Conservation (phyloP, 2,329 filamentous ascomycete species). For the Cladosporium sp. region DNA sequence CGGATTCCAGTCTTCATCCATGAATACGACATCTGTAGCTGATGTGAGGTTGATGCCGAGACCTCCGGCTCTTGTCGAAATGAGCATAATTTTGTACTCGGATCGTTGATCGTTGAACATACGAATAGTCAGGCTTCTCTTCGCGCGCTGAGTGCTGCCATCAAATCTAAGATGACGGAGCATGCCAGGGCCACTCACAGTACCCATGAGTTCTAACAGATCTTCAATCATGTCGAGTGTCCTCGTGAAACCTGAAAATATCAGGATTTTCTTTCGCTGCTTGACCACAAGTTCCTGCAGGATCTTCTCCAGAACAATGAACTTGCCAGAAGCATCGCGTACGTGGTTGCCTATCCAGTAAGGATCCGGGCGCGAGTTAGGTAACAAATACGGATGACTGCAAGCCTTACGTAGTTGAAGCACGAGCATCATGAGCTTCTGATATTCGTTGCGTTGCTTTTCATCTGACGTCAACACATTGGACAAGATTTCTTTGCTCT, state of each 20-base stretch:
- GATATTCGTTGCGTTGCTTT: slow-evolving; percentile 23
- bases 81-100: slow-evolving; percentile 50
- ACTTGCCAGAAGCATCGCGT: slow-evolving; percentile 52
- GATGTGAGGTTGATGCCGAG: slow-evolving; percentile 53
- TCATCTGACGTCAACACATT: slow-evolving; percentile 24
- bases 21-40: slow-evolving; percentile 53
- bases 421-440: slow-evolving; percentile 50
- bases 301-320: slow-evolving; percentile 52
- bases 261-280: slow-evolving; percentile 51
- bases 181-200: slow-evolving; percentile 28
- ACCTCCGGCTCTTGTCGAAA: slow-evolving; percentile 52
- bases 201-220: slow-evolving; percentile 43
- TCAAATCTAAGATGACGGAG: slow-evolving; percentile 51
- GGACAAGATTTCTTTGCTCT: slow-evolving; percentile 42
- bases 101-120: slow-evolving; percentile 47
- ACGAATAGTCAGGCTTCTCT: slow-evolving; percentile 50
- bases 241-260: slow-evolving; percentile 54
- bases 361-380: slow-evolving; percentile 42
- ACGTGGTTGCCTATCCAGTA: slow-evolving; percentile 46
- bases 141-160: slow-evolving; percentile 45
- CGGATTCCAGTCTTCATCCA: slow-evolving; percentile 55
- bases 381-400: slow-evolving; percentile 52
- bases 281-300: slow-evolving; percentile 47
- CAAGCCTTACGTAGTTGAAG: slow-evolving; percentile 56
- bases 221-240: slow-evolving; percentile 52